Conservation (phyloP, 176 grass and related monocot species). For the Zoysia pacifica region DNA sequence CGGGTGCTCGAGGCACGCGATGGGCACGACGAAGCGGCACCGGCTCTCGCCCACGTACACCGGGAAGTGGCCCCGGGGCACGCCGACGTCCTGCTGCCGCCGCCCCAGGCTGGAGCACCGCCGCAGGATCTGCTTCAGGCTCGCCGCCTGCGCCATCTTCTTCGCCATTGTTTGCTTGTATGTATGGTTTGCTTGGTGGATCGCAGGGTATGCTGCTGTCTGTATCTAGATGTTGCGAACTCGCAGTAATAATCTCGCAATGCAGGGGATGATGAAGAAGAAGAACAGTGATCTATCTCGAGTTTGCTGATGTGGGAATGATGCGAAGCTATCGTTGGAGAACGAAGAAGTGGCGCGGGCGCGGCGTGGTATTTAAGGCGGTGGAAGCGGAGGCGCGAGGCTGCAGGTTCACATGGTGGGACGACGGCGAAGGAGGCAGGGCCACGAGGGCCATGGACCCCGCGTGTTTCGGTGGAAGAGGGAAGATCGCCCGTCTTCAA, state of each 20-base stretch:
- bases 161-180: constrained; percentile 31
- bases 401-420: constrained; percentile 35
- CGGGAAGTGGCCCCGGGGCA: constrained; percentile 70
- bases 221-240: background rate
- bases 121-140: constrained; percentile 67
- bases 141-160: constrained; percentile 48
- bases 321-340: background rate
- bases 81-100: constrained; percentile 38
- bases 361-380: constrained; percentile 30
- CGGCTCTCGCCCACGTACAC: constrained; percentile 65
- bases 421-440: constrained; percentile 23
- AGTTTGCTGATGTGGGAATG: too few relatives aligned
- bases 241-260: background rate
- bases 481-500: constrained; percentile 1
- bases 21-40: constrained; percentile 57
- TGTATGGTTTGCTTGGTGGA: background rate
- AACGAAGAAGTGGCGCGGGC: background rate
- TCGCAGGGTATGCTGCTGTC: background rate
- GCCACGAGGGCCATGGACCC: constrained; percentile 26
- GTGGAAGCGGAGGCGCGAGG: constrained; percentile 5
- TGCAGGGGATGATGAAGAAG: background rate
- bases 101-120: constrained; percentile 65
- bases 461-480: constrained; percentile 24
- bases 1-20: constrained; percentile 53
- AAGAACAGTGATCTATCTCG: too few relatives aligned